A percentile compares a stretch with the other conserved stretches of the same genome.
These are phyloP conservation scores for Fraxinus xanthoxyloides DNA, from an alignment of 305 asterid species.

Conservation along the genomic window DNA sequence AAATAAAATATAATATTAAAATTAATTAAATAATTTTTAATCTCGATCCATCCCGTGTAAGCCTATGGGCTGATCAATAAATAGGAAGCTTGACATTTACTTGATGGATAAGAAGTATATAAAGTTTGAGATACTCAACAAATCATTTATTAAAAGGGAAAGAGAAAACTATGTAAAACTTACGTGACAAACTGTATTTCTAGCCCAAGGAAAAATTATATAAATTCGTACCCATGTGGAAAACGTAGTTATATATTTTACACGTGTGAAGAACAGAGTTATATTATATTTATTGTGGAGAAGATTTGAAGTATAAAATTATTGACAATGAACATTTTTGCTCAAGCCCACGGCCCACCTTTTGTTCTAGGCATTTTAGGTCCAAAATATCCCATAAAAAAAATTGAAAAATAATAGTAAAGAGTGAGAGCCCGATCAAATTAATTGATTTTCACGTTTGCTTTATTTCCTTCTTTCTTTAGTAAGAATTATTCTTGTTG, in stretches of 20 bases:
- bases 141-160: not conserved
- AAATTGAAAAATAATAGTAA: not conserved
- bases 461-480: too few relatives aligned
- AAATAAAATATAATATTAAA: too few relatives aligned
- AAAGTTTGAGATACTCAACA: not conserved
- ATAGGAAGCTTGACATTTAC: too few relatives aligned
- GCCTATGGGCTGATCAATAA: not conserved
- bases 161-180: not conserved
- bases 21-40: too few relatives aligned
- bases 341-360: not conserved
- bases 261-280: not conserved
- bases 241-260: too few relatives aligned
- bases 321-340: not conserved
- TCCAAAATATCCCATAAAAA: not conserved
- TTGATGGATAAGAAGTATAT: not conserved
- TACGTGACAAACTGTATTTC: not conserved
- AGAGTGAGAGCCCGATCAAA: too few relatives aligned
- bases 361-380: not conserved
- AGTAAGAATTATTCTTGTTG: too few relatives aligned
- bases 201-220: not conserved
- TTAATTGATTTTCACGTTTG: too few relatives aligned
- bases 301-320: not conserved
- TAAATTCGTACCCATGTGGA: not conserved
- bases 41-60: not conserved
- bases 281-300: not conserved